Base-by-base conservation (phyloP, 225 moss, liverwort and hornwort species). In the Neckera pumila region DNA sequence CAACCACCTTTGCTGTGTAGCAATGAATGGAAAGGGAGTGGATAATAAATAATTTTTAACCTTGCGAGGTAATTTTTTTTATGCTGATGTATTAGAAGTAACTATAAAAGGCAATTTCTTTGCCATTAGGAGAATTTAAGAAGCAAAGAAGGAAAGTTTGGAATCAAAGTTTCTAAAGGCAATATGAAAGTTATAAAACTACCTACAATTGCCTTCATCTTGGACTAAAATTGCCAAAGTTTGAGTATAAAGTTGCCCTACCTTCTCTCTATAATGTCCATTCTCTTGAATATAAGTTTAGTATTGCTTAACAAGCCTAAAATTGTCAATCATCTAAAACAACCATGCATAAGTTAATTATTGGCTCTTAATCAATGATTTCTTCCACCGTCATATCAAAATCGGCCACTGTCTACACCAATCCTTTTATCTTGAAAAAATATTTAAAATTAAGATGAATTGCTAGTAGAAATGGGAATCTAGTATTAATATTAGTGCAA, bases 1-100 rank as follows among this genome's bases (percentile, higher is more conserved):
- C 15, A 42, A 26, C 15, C 1, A 15, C 42, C 42, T 15, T 42
- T 42, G 5, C 1, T 0, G 0, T 8, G 1, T 26, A 9, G 2
- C 15, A 71, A 71, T 40, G 25, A 70, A 23, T 25, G 9, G 71
- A 0, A 71, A 40, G 3, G 25, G 4, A 71, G 5, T 26, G 8
- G 26, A 4, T 42, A 42, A 26, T 42, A 5, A 26, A 4, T 40
- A 14, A 23, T 12, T 38, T 12, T 38, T 38, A 1, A 23, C 7
- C 13, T 69, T 38, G 7, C 23, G 23, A 69, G 13, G 7, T 69
- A 12, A 38, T 21, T 70, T 70, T 69, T n/a, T n/a, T 26, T 8
- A 26, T 70, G 1, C 42, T 71, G 26, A 71, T 42, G 42, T 26
- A 5, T 71, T 71, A 26, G 14, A 71, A 42, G 9, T 17, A 42